phyloP scores from a whole-genome alignment of 345 rosid species.

The Cardiospermum halicacabum region DNA sequence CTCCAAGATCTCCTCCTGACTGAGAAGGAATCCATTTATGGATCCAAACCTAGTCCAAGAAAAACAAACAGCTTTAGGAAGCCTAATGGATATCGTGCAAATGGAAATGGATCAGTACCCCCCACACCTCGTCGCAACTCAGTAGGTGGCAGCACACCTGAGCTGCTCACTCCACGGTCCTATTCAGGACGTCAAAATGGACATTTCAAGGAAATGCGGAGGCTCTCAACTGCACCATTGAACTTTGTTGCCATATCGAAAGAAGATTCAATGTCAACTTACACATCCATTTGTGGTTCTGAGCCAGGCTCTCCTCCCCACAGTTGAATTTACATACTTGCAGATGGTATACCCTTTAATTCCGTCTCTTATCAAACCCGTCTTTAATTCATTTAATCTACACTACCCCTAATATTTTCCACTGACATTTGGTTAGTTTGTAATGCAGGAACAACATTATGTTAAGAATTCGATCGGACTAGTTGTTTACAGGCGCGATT shows the following conservation, averaged over 20 bases:
- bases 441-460: constrained; percentile 15
- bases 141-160: constrained; percentile 66
- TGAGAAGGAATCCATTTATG: constrained; percentile 84
- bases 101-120: constrained; percentile 88
- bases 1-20: constrained; percentile 80
- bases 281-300: constrained; percentile 78
- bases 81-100: constrained; percentile 60
- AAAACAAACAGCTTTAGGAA: constrained; percentile 83
- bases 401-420: neutral
- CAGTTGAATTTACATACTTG: constrained; percentile 25
- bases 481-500: no score
- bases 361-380: no score
- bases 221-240: constrained; percentile 71
- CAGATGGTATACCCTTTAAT: constrained; percentile 23
- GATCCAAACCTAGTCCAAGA: constrained; percentile 93
- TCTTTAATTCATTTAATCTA: no score
- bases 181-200: constrained; percentile 91
- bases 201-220: constrained; percentile 78
- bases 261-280: constrained; percentile 79
- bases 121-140: constrained; percentile 85
- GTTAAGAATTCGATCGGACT: constrained; percentile 9
- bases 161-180: constrained; percentile 82
- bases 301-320: constrained; percentile 86
- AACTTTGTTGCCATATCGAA: constrained; percentile 83
- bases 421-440: neutral